These are phyloP conservation scores for Melanopsichium pennsylvanicum DNA, from an alignment of 1,284 basidiomycete genomes.

Conservation along the genomic window DNA sequence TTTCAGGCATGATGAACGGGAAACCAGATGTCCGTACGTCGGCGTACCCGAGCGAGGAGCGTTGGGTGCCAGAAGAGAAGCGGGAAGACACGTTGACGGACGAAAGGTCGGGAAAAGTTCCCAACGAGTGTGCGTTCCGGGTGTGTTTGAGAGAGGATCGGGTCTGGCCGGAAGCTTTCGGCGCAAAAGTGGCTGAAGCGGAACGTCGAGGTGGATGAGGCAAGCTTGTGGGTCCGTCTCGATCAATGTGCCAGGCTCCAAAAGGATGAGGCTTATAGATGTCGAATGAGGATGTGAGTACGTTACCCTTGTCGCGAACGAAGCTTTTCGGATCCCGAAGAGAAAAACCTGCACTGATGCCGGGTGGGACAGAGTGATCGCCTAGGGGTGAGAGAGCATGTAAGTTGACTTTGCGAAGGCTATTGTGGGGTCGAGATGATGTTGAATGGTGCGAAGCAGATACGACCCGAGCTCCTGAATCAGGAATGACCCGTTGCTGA, in stretches of 20 bases:
- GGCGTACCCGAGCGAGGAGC: conserved; percentile 35
- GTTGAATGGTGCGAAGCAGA: not conserved
- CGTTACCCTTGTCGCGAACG: not conserved
- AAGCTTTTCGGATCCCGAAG: not conserved
- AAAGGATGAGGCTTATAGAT: conserved; percentile 34
- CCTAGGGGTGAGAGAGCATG: conserved; percentile 11
- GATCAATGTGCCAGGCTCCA: conserved; percentile 31
- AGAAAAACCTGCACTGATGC: not conserved
- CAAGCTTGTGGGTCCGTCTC: conserved; percentile 33
- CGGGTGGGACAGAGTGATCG: conserved; percentile 1
- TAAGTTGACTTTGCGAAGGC: not conserved
- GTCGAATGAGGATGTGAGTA: not conserved
- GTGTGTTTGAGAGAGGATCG: conserved; percentile 3
- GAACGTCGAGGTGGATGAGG: conserved; percentile 26
- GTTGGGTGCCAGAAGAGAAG: conserved; percentile 3
- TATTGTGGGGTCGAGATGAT: not conserved
- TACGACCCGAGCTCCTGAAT: not conserved
- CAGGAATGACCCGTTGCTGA: not conserved
- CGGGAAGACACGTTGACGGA: conserved; percentile 28
- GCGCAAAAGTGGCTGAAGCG: conserved; percentile 19
- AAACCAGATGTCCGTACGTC: conserved; percentile 39
- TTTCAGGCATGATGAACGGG: conserved; percentile 46
- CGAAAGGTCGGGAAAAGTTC: conserved; percentile 26
- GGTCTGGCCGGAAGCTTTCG: not conserved
- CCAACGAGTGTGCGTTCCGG: conserved; percentile 36